These are phyloP conservation scores for Phytophthora niederhauseri DNA, from an alignment of 352 stramenopile genomes.

Conservation along the genomic window DNA sequence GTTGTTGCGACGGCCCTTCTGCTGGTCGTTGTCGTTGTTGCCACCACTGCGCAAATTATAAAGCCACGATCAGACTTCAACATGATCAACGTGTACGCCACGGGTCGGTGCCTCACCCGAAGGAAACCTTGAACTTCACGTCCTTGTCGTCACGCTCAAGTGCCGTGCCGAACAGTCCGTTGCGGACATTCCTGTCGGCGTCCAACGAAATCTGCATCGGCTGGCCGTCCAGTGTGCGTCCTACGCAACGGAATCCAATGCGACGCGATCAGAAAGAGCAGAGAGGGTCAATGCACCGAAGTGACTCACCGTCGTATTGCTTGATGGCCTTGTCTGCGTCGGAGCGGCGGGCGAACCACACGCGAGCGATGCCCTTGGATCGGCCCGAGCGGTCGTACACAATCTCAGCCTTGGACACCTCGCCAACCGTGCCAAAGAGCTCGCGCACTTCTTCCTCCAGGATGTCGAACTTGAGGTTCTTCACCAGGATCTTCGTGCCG, in stretches of 20 bases:
- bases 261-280: neutral
- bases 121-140: slow-evolving; percentile 84
- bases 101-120: slow-evolving; percentile 46
- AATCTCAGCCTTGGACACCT: slow-evolving; percentile 82
- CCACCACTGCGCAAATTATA: slow-evolving; percentile 20
- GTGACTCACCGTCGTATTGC: slow-evolving; percentile 71
- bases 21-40: slow-evolving; percentile 39
- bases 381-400: slow-evolving; percentile 84
- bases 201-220: slow-evolving; percentile 80
- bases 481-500: slow-evolving; percentile 81
- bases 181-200: slow-evolving; percentile 71
- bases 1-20: slow-evolving; percentile 48
- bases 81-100: neutral
- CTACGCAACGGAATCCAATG: slow-evolving; percentile 23
- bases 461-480: slow-evolving; percentile 88
- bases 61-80: slow-evolving; percentile 6
- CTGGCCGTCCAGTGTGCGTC: slow-evolving; percentile 74
- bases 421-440: slow-evolving; percentile 79
- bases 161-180: slow-evolving; percentile 79
- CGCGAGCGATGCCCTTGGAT: slow-evolving; percentile 79
- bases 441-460: slow-evolving; percentile 83
- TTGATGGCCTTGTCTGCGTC: slow-evolving; percentile 85
- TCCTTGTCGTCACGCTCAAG: slow-evolving; percentile 62
- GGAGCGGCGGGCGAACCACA: slow-evolving; percentile 72
- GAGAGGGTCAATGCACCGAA: neutral